Evolutionary conservation across 306 rosid species (phyloP), one percentile per base, ranked within the genome.

Genomic region (Phaseolus lunatus): DNA sequence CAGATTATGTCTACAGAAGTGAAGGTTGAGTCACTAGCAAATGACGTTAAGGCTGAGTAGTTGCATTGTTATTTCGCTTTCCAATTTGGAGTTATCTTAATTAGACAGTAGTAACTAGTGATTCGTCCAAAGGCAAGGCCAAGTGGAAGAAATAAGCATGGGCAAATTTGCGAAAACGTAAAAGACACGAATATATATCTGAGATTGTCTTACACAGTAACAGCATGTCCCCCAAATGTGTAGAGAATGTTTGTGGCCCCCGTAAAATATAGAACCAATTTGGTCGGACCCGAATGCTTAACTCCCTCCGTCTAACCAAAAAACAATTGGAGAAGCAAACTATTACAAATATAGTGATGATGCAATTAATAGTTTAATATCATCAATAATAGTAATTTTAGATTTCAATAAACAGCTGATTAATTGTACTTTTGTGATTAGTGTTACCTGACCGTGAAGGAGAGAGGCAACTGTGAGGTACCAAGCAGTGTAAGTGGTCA

Each of bases 221-320:
- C 98, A 67, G 98, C 98, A 87, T 95, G 98, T 76, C 98, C 98
- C 82, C 98, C 98, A 39, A 95, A 95, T 69, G 98, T 95, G 90
- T 95, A 95, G 82, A 95, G 98, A 90, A 95, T 95, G 97, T 95
- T 95, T 78, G 98, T 95, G 91, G 98, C 91, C 87, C 98, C 98
- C 0, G 98, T 95, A 86, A 95, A 95, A 86, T 95, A 95, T 7
- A 95, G 86, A 72, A 92, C 97, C 84, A 95, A 20, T 86, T 88
- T 95, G 75, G 89, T 67, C 16, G 98, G 97, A 81, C 97, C 98
- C 53, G 98, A 89, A 78, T 95, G 97, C 87, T 89, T 84, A 12
- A 95, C 98, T 37, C 98, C 98, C 59, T 92, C 98, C 70, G 87
- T 87, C 98, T 94, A 24, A 43, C 29, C 66, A 67, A 20, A 73